Evolutionary conservation across 495 filamentous ascomycete species (phyloP), one percentile per base, ranked within the genome.

Genomic region (Daldinia grandis): DNA sequence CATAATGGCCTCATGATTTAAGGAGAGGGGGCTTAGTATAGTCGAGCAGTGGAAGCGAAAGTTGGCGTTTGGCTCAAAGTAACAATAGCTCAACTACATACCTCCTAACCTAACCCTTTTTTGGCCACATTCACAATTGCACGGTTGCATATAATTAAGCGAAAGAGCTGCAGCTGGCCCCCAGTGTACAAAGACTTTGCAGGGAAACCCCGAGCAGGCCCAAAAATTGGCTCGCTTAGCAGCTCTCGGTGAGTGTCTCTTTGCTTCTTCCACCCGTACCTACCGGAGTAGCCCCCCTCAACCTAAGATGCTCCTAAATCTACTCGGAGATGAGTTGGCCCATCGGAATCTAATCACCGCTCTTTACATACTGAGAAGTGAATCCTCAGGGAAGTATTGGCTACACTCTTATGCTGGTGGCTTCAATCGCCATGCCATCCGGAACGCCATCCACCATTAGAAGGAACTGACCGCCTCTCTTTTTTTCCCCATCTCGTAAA

Each of bases 391-490:
- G 47, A 51, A 58, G 65, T 58, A 73, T 69, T 73, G 61, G 70
- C 50, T 68, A 42, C 51, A 62, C 25, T 40, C n/a, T 25, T 62
- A 47, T 53, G 31, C 19, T 58, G 54, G 65, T 73, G 70, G 70
- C 70, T 73, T 68, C 62, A 61, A 69, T 73, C 57, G 57, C 49
- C 70, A 58, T 68, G 61, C 65, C 42, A 44, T 61, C 44, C 70
- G 65, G 65, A 62, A 66, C 70, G 65, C 70, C 65, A 64, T 72
- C 56, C 6, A 61, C 38, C 28, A 51, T 31, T 30, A 56, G 51
- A 54, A 14, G 47, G 12, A 54, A 53, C 44, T 66, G 58, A 69
- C 65, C 70, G 70, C 61, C 59, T 73, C 58, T 64, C 61, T 63
- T 42, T 37, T 58, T 44, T n/a, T 28, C n/a, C 3, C 17, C 28